Conservation (phyloP, 1,284 basidiomycete species). For the Stereum hirsutum region DNA sequence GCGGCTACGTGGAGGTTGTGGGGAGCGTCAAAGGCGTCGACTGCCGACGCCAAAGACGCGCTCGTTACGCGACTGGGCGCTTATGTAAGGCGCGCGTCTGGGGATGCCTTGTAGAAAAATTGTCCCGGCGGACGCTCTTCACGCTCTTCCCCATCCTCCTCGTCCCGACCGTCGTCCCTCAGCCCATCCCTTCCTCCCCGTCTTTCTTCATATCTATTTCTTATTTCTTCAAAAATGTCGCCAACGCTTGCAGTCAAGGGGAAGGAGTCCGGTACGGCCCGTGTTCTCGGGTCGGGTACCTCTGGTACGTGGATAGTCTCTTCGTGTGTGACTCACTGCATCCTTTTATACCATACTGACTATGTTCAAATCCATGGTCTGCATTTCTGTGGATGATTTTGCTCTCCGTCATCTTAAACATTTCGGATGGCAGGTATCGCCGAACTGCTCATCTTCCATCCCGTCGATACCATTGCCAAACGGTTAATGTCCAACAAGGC, state of each 20-base stretch:
- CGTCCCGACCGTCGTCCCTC: too few species aligned
- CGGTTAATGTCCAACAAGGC: conserved; percentile 96
- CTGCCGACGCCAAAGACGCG: too few species aligned
- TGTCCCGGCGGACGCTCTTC: too few species aligned
- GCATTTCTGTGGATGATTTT: too few species aligned
- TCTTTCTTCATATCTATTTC: not conserved
- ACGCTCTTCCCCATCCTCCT: too few species aligned
- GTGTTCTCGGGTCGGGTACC: conserved; percentile 87
- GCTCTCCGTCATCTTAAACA: too few species aligned
- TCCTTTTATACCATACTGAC: too few species aligned
- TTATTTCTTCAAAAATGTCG: conserved; percentile 34
- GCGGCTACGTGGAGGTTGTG: too few species aligned
- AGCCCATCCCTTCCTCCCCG: not conserved
- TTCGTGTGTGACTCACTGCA: not conserved
- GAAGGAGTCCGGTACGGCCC: conserved; percentile 86
- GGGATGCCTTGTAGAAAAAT: too few species aligned
- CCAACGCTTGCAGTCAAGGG: conserved; percentile 53
- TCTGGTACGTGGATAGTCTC: conserved; percentile 53
- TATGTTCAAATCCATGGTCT: not conserved
- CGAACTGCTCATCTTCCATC: conserved; percentile 88
- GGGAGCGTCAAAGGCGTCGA: too few species aligned
- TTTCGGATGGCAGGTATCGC: conserved; percentile 62
- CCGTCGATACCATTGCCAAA: conserved; percentile 95
- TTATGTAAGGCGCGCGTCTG: too few species aligned
- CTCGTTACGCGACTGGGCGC: too few species aligned